Conservation (phyloP, 1,139 yeast genomes). For the Hanseniaspora sp. region DNA sequence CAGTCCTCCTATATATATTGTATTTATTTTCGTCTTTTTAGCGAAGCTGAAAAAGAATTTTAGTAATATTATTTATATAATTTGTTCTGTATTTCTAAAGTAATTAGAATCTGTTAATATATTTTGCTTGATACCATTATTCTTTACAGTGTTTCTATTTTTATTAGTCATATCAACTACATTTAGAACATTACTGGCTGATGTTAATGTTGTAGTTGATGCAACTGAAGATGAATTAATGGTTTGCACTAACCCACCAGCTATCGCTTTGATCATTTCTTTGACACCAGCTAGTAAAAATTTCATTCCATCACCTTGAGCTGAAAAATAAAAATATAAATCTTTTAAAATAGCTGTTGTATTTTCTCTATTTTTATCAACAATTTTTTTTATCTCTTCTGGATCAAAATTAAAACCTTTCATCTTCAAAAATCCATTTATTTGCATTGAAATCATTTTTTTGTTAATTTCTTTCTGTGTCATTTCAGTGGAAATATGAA, state of each 20-base stretch:
- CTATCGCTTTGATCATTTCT: conserved; percentile 26
- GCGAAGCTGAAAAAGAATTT: too few relatives aligned
- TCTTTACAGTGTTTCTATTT: neutral
- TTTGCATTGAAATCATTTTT: conserved; percentile 31
- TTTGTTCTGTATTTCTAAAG: neutral
- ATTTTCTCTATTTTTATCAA: conserved; percentile 32
- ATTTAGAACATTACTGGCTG: neutral
- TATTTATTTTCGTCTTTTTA: too few relatives aligned
- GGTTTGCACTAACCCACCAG: neutral
- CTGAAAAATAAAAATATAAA: conserved; percentile 33
- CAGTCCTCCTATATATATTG: too few relatives aligned
- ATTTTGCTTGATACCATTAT: neutral
- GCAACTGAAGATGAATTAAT: neutral
- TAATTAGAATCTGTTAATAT: neutral
- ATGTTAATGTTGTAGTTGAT: neutral
- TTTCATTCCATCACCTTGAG: conserved; percentile 33
- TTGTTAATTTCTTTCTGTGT: conserved; percentile 29
- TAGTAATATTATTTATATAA: too few relatives aligned
- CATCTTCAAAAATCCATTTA: conserved; percentile 34
- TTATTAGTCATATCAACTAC: neutral
- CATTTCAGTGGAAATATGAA: conserved; percentile 33
- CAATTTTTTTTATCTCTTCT: conserved; percentile 31
- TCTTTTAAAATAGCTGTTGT: conserved; percentile 31
- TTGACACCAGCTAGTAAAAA: conserved; percentile 29
- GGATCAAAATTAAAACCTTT: conserved; percentile 37